Percentiles rank a stretch among this genome's conserved stretches.
Evolutionary conservation across 208 protist species (phyloP).

Genomic region (Trypanosoma brucei): DNA sequence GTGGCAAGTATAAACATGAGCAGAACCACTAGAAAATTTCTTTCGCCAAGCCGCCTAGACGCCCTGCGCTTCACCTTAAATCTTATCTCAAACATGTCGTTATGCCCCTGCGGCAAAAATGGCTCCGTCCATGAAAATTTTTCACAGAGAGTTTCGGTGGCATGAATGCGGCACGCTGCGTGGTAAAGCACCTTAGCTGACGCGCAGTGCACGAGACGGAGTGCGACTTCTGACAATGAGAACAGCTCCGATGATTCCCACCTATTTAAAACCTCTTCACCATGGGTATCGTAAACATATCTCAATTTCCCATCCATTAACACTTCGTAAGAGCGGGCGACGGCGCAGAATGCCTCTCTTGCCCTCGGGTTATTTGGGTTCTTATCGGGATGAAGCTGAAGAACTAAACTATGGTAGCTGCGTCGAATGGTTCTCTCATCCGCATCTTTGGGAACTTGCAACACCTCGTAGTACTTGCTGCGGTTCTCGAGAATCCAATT

Average conservation of each 20-base stretch:
- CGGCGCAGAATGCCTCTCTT: constrained; percentile 38
- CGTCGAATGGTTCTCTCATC: constrained; percentile 26
- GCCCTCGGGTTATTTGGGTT: constrained; percentile 38
- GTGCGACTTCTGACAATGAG: not conserved
- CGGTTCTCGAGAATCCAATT: constrained; percentile 29
- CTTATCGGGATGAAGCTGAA: constrained; percentile 61
- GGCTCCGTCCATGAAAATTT: constrained; percentile 1
- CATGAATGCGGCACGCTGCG: not conserved
- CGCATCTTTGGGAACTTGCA: constrained; percentile 22
- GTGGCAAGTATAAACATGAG: constrained; percentile 3
- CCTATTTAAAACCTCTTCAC: constrained; percentile 11
- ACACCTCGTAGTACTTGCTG: constrained; percentile 32
- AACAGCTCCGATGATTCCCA: not conserved
- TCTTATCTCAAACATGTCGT: constrained; percentile 7
- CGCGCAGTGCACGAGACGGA: not conserved
- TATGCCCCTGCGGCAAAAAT: not conserved
- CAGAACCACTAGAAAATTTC: constrained; percentile 1
- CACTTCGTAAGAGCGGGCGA: constrained; percentile 91
- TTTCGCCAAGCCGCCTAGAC: constrained; percentile 3
- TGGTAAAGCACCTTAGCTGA: not conserved
- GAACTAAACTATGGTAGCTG: constrained; percentile 38
- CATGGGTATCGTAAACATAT: constrained; percentile 82
- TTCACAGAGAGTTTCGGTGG: constrained; percentile 4
- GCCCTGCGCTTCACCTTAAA: not conserved
- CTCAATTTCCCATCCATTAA: constrained; percentile 85